phyloP scores from a whole-genome alignment of 2,329 filamentous ascomycete species.

The Cladosporium austrohemisphaericum region DNA sequence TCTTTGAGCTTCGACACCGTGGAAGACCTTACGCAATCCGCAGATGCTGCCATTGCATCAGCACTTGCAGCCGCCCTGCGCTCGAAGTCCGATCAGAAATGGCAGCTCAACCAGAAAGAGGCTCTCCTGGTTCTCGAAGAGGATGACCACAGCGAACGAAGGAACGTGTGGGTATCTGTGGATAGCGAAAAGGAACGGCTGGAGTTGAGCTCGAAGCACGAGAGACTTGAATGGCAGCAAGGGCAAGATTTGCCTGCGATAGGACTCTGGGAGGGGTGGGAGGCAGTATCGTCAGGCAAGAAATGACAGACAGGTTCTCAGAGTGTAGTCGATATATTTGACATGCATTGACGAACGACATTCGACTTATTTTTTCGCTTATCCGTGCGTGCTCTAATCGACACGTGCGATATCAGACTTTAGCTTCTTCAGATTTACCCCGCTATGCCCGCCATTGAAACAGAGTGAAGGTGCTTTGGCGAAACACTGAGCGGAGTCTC shows the following conservation, averaged over 20 bases:
- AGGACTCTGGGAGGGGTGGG: constrained; percentile 17
- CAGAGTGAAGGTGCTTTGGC: too few species aligned
- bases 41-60: constrained; percentile 18
- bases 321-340: too few species aligned
- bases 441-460: too few species aligned
- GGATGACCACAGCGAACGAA: constrained; percentile 10
- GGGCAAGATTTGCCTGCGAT: background rate
- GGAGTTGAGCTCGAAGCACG: constrained; percentile 11
- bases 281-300: background rate
- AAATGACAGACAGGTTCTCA: too few species aligned
- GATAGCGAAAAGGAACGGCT: constrained; percentile 13
- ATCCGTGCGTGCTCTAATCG: too few species aligned
- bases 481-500: too few species aligned
- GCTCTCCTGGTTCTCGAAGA: constrained; percentile 18
- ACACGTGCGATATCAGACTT: too few species aligned
- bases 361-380: too few species aligned
- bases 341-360: too few species aligned
- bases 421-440: too few species aligned
- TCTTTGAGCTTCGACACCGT: constrained; percentile 12
- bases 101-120: constrained; percentile 24
- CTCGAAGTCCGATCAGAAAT: constrained; percentile 16
- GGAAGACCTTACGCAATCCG: constrained; percentile 13
- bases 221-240: constrained; percentile 16
- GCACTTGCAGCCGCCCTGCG: constrained; percentile 16
- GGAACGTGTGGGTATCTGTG: constrained; percentile 17